Percentiles rank a stretch among this genome's conserved stretches.
Conservation (phyloP, 192 early-diverging fungal genomes). For the Pilaira anomala region DNA sequence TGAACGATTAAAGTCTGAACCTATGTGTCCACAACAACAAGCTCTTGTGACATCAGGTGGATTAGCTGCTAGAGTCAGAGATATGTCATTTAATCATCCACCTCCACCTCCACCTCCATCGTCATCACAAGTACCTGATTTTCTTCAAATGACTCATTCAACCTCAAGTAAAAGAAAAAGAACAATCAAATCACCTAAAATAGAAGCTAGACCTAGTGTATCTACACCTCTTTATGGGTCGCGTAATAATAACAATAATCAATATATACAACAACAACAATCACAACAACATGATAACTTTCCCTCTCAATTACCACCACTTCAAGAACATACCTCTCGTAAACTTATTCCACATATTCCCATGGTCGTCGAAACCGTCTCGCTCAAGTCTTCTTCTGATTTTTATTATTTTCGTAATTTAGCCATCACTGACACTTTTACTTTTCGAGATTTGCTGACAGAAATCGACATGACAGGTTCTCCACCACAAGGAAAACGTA, state of each 20-base stretch:
- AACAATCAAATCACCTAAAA: background rate
- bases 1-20: background rate
- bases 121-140: background rate
- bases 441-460: slow-evolving; percentile 34
- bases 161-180: slow-evolving; percentile 25
- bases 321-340: slow-evolving; percentile 13
- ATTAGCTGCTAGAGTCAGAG: slow-evolving; percentile 22
- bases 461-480: slow-evolving; percentile 31
- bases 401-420: slow-evolving; percentile 37
- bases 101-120: background rate
- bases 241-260: background rate
- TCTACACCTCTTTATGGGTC: slow-evolving; percentile 21
- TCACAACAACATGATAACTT: slow-evolving; percentile 5
- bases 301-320: slow-evolving; percentile 27
- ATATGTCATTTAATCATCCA: slow-evolving; percentile 2
- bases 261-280: slow-evolving; percentile 1
- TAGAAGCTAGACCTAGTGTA: slow-evolving; percentile 11
- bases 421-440: slow-evolving; percentile 39
- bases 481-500: slow-evolving; percentile 34
- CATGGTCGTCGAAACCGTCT: slow-evolving; percentile 32
- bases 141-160: slow-evolving; percentile 10
- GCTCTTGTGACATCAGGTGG: background rate
- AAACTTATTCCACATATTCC: slow-evolving; percentile 6
- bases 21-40: background rate
- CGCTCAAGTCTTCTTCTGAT: slow-evolving; percentile 22